These are phyloP conservation scores for Teunomyces tritomae DNA, from an alignment of 805 yeast genomes.

Conservation along the genomic window DNA sequence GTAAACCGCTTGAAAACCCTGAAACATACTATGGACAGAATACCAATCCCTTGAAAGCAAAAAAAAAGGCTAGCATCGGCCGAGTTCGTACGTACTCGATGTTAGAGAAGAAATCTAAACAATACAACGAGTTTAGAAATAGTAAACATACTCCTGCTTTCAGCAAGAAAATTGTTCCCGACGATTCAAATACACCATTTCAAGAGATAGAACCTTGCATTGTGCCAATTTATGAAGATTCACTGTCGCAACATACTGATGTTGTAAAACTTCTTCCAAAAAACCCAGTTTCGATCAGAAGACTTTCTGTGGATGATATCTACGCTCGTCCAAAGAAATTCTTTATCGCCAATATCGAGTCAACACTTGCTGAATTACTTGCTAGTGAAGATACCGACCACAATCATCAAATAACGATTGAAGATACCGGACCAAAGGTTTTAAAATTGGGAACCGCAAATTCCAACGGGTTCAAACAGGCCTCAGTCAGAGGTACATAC, in stretches of 20 bases:
- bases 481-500: slow-evolving; percentile 81
- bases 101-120: slow-evolving; percentile 15
- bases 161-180: too few relatives aligned
- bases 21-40: slow-evolving; percentile 68
- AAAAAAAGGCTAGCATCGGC: slow-evolving; percentile 39
- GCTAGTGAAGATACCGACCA: slow-evolving; percentile 81
- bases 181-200: too few relatives aligned
- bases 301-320: slow-evolving; percentile 33
- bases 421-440: slow-evolving; percentile 83
- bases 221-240: slow-evolving; percentile 24
- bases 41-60: slow-evolving; percentile 51
- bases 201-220: slow-evolving; percentile 22
- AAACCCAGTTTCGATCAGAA: slow-evolving; percentile 12
- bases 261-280: too few relatives aligned
- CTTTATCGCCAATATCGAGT: slow-evolving; percentile 71
- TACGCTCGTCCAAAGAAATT: slow-evolving; percentile 45
- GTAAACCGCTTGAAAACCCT: slow-evolving; percentile 69
- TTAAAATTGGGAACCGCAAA: slow-evolving; percentile 77
- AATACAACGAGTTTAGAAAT: slow-evolving; percentile 3
- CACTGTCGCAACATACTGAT: too few relatives aligned
- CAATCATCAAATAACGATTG: slow-evolving; percentile 81
- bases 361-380: slow-evolving; percentile 66
- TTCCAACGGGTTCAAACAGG: slow-evolving; percentile 74
- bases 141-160: not conserved
- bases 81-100: slow-evolving; percentile 60